These are phyloP conservation scores for Lecanicillium sp. DNA, from an alignment of 2,329 filamentous ascomycete species.

Conservation along the genomic window DNA sequence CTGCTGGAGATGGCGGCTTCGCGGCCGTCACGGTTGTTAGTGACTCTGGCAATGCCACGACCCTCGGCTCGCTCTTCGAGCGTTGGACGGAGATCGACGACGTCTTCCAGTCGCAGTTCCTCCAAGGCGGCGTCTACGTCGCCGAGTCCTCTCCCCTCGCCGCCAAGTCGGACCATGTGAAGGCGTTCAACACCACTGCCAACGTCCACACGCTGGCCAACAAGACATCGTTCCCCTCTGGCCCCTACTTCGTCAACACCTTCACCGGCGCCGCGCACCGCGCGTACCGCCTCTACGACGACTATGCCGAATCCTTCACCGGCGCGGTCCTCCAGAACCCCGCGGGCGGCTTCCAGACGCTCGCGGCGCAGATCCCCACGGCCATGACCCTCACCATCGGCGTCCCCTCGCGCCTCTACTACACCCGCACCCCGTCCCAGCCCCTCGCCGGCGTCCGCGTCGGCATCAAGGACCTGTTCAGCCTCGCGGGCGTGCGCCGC, in stretches of 20 bases:
- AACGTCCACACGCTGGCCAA: background rate
- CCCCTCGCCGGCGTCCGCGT: constrained; percentile 56
- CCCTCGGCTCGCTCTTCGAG: constrained; percentile 22
- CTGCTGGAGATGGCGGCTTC: constrained; percentile 20
- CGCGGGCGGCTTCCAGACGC: constrained; percentile 25
- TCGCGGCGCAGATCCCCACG: constrained; percentile 25
- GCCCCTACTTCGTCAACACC: constrained; percentile 32
- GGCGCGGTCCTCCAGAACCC: constrained; percentile 25
- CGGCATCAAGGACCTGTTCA: constrained; percentile 58
- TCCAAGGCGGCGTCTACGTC: constrained; percentile 14
- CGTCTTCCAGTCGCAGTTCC: constrained; percentile 20
- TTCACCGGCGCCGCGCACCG: constrained; percentile 27
- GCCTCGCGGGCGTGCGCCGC: constrained; percentile 48
- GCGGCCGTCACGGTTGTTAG: constrained; percentile 29
- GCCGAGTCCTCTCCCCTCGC: constrained; percentile 18
- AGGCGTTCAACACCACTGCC: constrained; percentile 15
- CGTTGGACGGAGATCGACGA: constrained; percentile 27
- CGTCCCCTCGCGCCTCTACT: constrained; percentile 58
- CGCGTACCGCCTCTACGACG: constrained; percentile 31
- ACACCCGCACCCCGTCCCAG: constrained; percentile 43
- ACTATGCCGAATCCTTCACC: constrained; percentile 26
- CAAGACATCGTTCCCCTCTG: constrained; percentile 22
- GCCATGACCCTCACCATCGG: constrained; percentile 28
- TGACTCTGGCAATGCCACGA: constrained; percentile 17
- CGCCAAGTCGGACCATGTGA: constrained; percentile 15